phyloP scores from a whole-genome alignment of 2,329 filamentous ascomycete species.

The Colletotrichum viniferum region DNA sequence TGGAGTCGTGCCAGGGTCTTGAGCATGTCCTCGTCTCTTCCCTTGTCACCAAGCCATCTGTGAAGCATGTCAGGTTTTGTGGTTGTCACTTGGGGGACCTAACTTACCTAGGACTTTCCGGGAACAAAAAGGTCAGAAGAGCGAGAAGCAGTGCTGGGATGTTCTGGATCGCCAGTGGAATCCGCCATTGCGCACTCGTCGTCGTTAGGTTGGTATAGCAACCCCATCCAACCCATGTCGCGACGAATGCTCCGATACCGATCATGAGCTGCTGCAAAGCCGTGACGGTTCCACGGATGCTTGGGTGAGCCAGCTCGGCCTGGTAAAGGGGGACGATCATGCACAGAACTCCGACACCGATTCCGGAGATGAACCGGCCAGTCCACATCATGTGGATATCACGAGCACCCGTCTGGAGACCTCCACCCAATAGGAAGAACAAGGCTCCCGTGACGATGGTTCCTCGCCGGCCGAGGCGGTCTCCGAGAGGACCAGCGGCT shows the following conservation, averaged over 20 bases:
- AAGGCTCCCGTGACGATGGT: constrained; percentile 74
- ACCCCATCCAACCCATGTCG: constrained; percentile 60
- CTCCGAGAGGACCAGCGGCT: constrained; percentile 77
- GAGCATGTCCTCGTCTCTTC: constrained; percentile 66
- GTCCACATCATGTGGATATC: constrained; percentile 66
- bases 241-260: constrained; percentile 73
- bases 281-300: constrained; percentile 76
- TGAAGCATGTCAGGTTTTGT: background rate
- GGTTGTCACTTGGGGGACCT: accelerated
- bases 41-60: constrained; percentile 76
- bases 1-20: constrained; percentile 71
- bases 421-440: constrained; percentile 72
- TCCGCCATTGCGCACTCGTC: constrained; percentile 35
- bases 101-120: constrained; percentile 60
- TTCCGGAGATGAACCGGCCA: constrained; percentile 71
- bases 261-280: constrained; percentile 83
- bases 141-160: constrained; percentile 69
- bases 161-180: constrained; percentile 68
- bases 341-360: constrained; percentile 52
- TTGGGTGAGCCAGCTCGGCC: constrained; percentile 78
- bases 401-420: constrained; percentile 71
- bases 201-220: constrained; percentile 32
- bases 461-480: constrained; percentile 73
- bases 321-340: constrained; percentile 69
- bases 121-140: constrained; percentile 70